phyloP scores from a whole-genome alignment of 2,329 filamentous ascomycete genomes.

The Epicoccum nigrum region DNA sequence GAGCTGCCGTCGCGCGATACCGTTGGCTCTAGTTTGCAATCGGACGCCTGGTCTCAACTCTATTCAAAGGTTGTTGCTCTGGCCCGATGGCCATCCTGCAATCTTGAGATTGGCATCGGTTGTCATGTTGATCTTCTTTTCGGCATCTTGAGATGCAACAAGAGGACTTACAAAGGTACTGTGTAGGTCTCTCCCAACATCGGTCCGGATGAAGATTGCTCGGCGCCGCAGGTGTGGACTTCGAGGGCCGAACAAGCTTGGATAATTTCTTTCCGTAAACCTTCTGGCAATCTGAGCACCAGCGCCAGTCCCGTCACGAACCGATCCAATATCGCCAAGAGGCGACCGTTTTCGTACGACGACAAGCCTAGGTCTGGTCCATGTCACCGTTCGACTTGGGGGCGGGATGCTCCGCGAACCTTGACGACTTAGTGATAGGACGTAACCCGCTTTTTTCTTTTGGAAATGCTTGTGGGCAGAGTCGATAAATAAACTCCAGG shows the following conservation, averaged over 20 bases:
- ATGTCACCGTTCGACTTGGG: conserved; percentile 6
- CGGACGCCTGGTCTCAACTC: conserved; percentile 15
- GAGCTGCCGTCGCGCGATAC: conserved; percentile 31
- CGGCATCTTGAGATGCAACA: conserved; percentile 5
- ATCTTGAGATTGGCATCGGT: conserved; percentile 1
- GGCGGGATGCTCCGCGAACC: conserved; percentile 2
- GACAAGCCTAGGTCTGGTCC: conserved; percentile 2
- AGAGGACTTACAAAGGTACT: not conserved
- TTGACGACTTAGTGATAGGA: not conserved
- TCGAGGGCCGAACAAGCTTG: too few species aligned
- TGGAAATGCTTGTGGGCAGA: not conserved
- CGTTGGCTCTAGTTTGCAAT: conserved; percentile 29
- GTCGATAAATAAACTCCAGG: too few species aligned
- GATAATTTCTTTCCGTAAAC: not conserved
- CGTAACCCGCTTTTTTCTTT: not conserved
- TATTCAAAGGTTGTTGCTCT: conserved; percentile 13
- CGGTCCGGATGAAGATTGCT: conserved; percentile 9
- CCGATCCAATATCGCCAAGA: conserved; percentile 3
- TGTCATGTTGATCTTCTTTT: not conserved
- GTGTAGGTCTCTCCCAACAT: not conserved
- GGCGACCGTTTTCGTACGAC: not conserved
- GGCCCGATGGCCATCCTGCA: conserved; percentile 11
- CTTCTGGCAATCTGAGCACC: not conserved
- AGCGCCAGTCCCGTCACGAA: not conserved
- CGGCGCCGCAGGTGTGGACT: conserved; percentile 18